phyloP scores from a whole-genome alignment of 2,329 filamentous ascomycete genomes.

The Pseudogymnoascus sp. region DNA sequence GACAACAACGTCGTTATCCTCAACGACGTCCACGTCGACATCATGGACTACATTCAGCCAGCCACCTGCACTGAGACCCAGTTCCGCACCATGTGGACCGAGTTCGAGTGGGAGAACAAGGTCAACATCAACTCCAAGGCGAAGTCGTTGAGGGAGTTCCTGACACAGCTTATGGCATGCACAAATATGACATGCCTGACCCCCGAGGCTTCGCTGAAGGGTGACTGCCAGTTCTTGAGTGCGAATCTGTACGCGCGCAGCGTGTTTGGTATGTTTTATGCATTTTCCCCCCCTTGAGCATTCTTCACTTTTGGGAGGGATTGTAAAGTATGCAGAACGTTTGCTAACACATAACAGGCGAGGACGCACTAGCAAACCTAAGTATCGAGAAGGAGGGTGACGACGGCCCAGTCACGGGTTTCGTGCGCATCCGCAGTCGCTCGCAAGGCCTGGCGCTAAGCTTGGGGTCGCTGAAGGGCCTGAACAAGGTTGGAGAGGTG shows the following conservation, averaged over 20 bases:
- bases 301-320: background rate
- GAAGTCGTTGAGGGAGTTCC: conserved; percentile 81
- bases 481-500: conserved; percentile 62
- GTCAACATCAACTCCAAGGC: conserved; percentile 99
- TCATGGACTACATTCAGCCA: conserved; percentile 99
- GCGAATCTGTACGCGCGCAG: conserved; percentile 94
- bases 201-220: conserved; percentile 90
- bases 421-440: conserved; percentile 94
- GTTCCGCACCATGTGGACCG: conserved; percentile 99
- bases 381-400: conserved; percentile 97
- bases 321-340: background rate
- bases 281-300: background rate
- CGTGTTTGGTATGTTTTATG: conserved; percentile 76
- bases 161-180: conserved; percentile 89
- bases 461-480: conserved; percentile 84
- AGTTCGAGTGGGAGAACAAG: conserved; percentile 99
- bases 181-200: conserved; percentile 99
- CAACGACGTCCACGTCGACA: conserved; percentile 96
- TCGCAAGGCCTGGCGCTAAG: conserved; percentile 92
- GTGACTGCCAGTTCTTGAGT: conserved; percentile 95
- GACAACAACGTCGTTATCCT: conserved; percentile 96
- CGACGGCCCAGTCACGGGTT: conserved; percentile 89
- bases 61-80: conserved; percentile 95
- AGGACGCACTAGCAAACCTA: conserved; percentile 94
- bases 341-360: conserved; percentile 49